Evolutionary conservation across 768 basidiomycete genomes (phyloP).

Genomic region (Auricularia sp.): DNA sequence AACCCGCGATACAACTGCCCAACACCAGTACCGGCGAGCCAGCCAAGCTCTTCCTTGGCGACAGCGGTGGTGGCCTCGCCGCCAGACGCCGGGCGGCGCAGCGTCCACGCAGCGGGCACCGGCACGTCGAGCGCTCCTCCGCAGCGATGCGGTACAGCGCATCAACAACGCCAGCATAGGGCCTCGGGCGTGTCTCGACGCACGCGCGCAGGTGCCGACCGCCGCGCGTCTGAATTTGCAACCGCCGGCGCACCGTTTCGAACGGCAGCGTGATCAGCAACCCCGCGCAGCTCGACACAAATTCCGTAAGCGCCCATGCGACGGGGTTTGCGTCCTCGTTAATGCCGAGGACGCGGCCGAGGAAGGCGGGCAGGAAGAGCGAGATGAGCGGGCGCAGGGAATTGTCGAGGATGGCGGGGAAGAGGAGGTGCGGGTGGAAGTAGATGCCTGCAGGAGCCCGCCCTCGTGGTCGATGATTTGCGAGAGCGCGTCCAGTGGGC

Average conservation of each 20-base stretch:
- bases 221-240: constrained; percentile 82
- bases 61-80: constrained; percentile 23
- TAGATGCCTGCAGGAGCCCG: constrained; percentile 70
- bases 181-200: constrained; percentile 74
- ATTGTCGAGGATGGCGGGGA: constrained; percentile 83
- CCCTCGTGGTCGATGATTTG: constrained; percentile 74
- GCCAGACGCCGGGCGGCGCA: constrained; percentile 16
- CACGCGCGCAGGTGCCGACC: constrained; percentile 66
- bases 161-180: constrained; percentile 93
- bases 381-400: constrained; percentile 81
- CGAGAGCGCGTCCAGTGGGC: constrained; percentile 70
- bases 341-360: constrained; percentile 46
- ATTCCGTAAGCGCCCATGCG: constrained; percentile 70
- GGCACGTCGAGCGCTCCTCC: constrained; percentile 84
- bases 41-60: constrained; percentile 37
- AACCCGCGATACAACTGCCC: constrained; percentile 83
- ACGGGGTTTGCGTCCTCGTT: constrained; percentile 77
- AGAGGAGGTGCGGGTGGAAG: constrained; percentile 80
- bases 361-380: constrained; percentile 61
- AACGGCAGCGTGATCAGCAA: constrained; percentile 80
- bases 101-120: constrained; percentile 25
- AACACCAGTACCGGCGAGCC: constrained; percentile 61
- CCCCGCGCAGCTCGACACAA: constrained; percentile 58
- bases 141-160: constrained; percentile 86
- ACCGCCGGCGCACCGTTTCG: constrained; percentile 81